Evolutionary conservation across 768 basidiomycete genomes (phyloP).

Genomic region (Boletus patriciae): DNA sequence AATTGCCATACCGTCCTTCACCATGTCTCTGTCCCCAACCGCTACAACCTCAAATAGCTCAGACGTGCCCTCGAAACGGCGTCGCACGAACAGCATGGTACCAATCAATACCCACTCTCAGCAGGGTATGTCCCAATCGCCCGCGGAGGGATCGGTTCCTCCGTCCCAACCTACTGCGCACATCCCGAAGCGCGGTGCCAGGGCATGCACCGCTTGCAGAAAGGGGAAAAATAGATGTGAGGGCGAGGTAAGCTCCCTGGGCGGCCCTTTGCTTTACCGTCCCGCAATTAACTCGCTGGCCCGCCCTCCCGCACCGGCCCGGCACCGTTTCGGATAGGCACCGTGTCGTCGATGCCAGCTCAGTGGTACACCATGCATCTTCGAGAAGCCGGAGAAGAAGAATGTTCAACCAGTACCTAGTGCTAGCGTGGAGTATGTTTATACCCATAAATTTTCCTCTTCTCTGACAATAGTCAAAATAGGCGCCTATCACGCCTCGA

Average conservation of each 20-base stretch:
- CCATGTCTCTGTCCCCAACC: slow-evolving; percentile 69
- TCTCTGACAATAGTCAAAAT: slow-evolving; percentile 24
- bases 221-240: slow-evolving; percentile 94
- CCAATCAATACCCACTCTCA: slow-evolving; percentile 13
- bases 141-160: slow-evolving; percentile 33
- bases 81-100: slow-evolving; percentile 45
- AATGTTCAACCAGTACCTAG: slow-evolving; percentile 55
- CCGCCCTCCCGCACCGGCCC: slow-evolving; percentile 76
- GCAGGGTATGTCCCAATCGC: slow-evolving; percentile 37
- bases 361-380: slow-evolving; percentile 76
- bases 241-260: slow-evolving; percentile 66
- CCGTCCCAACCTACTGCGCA: slow-evolving; percentile 45
- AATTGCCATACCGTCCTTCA: slow-evolving; percentile 10
- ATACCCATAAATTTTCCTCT: background rate
- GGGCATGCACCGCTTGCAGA: slow-evolving; percentile 86
- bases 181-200: slow-evolving; percentile 86
- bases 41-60: slow-evolving; percentile 56
- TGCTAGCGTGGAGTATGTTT: slow-evolving; percentile 71
- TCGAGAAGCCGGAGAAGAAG: slow-evolving; percentile 93
- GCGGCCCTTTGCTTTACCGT: slow-evolving; percentile 39
- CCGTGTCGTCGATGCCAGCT: slow-evolving; percentile 89
- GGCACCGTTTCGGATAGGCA: slow-evolving; percentile 60
- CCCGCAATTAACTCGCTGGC: slow-evolving; percentile 54
- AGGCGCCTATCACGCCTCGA: slow-evolving; percentile 84
- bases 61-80: slow-evolving; percentile 56